These are phyloP conservation scores for Nidularia pulvinata DNA, from an alignment of 768 basidiomycete genomes.

Conservation along the genomic window DNA sequence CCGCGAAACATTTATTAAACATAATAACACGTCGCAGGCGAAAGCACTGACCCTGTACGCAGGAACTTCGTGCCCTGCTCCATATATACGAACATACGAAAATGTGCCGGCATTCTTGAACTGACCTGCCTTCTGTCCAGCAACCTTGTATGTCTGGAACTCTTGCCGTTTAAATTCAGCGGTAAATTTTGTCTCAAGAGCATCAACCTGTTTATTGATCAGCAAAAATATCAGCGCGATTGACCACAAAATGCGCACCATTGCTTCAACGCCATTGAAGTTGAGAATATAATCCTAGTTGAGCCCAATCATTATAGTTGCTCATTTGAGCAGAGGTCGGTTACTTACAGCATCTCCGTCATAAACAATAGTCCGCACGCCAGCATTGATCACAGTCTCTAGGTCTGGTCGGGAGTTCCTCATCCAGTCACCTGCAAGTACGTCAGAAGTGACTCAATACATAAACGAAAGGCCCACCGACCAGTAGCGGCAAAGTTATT, in stretches of 20 bases:
- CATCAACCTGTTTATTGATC: constrained; percentile 30
- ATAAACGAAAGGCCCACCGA: background rate
- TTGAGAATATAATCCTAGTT: constrained; percentile 52
- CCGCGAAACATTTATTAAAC: no score
- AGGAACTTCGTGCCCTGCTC: constrained; percentile 43
- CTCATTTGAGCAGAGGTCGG: background rate
- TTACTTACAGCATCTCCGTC: constrained; percentile 55
- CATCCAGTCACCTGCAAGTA: constrained; percentile 57
- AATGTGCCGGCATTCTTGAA: constrained; percentile 57
- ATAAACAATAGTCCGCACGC: constrained; percentile 46
- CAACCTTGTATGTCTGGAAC: constrained; percentile 45
- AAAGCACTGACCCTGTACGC: constrained; percentile 30
- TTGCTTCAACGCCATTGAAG: constrained; percentile 54
- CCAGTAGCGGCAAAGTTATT: constrained; percentile 38
- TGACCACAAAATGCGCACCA: constrained; percentile 29
- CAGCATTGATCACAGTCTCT: constrained; percentile 58
- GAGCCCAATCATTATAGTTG: no score
- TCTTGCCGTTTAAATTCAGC: constrained; percentile 31
- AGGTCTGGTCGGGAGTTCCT: constrained; percentile 42
- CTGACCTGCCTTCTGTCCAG: constrained; percentile 41
- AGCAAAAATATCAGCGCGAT: no score
- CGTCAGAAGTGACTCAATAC: background rate
- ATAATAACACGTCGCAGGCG: no score
- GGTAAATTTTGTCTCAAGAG: constrained; percentile 45
- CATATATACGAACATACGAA: constrained; percentile 48